Conservation (phyloP, 2,329 filamentous ascomycete genomes). For the Teratosphaeria destructans region DNA sequence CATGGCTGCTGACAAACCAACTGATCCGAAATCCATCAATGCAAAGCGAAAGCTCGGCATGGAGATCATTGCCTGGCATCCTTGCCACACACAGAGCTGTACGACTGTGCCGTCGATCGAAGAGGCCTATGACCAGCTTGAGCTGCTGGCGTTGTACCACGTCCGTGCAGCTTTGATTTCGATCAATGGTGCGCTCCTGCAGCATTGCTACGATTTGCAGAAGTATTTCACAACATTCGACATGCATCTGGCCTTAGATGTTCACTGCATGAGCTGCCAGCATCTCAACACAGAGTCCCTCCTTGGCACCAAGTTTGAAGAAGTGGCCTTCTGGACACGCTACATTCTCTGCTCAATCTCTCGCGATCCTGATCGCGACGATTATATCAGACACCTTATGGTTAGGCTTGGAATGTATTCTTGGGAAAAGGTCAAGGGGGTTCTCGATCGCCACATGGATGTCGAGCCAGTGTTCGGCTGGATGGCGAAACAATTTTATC, state of each 20-base stretch:
- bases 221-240: conserved; percentile 3
- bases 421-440: conserved; percentile 2
- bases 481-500: neutral
- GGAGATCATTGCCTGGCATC: conserved; percentile 14
- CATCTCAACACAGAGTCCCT: conserved; percentile 10
- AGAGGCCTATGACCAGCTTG: conserved; percentile 7
- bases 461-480: conserved; percentile 1
- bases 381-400: conserved; percentile 1
- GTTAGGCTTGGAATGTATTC: neutral
- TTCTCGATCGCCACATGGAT: conserved; percentile 4
- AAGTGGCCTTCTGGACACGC: conserved; percentile 13
- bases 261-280: conserved; percentile 10
- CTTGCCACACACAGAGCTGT: conserved; percentile 8
- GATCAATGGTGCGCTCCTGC: conserved; percentile 5
- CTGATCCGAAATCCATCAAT: neutral
- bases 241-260: conserved; percentile 6
- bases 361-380: conserved; percentile 8
- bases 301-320: conserved; percentile 13
- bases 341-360: conserved; percentile 14
- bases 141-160: conserved; percentile 12
- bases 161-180: conserved; percentile 12
- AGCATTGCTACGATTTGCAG: conserved; percentile 3
- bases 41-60: conserved; percentile 6
- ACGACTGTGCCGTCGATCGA: conserved; percentile 7
- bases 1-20: neutral